Conservation (phyloP, 352 stramenopile species). For the Blastocystis hominis region DNA sequence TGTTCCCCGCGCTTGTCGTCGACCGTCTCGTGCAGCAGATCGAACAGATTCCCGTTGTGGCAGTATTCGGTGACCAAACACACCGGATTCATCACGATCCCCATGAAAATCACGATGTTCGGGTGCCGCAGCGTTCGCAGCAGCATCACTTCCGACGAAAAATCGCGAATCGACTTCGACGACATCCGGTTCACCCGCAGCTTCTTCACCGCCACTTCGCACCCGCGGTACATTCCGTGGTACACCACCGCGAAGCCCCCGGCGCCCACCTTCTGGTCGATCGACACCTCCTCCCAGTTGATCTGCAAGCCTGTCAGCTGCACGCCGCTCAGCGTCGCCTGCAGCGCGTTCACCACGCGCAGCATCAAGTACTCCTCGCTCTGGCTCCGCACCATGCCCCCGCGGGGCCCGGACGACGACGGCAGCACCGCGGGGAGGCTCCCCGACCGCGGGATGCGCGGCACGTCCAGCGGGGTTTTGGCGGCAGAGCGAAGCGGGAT, state of each 20-base stretch:
- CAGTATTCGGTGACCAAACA: slow-evolving; percentile 58
- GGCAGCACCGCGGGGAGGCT: neutral
- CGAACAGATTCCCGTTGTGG: slow-evolving; percentile 53
- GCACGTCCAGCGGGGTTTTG: neutral
- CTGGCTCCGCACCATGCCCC: neutral
- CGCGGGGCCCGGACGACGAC: neutral
- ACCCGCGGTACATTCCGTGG: slow-evolving; percentile 52
- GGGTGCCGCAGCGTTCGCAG: slow-evolving; percentile 61
- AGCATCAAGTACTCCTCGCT: slow-evolving; percentile 32
- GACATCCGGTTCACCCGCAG: slow-evolving; percentile 49
- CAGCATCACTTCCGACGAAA: slow-evolving; percentile 63
- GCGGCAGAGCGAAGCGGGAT: neutral
- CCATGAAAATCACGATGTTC: slow-evolving; percentile 73
- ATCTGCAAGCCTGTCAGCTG: slow-evolving; percentile 55
- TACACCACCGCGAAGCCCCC: slow-evolving; percentile 55
- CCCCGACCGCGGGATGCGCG: neutral
- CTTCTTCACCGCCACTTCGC: slow-evolving; percentile 57
- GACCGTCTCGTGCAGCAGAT: slow-evolving; percentile 33
- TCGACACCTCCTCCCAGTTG: slow-evolving; percentile 24
- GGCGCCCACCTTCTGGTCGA: slow-evolving; percentile 21
- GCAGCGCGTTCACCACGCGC: slow-evolving; percentile 35
- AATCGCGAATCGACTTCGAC: slow-evolving; percentile 60
- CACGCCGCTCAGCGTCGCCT: slow-evolving; percentile 22
- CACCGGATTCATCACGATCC: slow-evolving; percentile 77
- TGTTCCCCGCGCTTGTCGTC: slow-evolving; percentile 26